Evolutionary conservation across 768 basidiomycete species (phyloP).

Genomic region (Kwoniella europaea): DNA sequence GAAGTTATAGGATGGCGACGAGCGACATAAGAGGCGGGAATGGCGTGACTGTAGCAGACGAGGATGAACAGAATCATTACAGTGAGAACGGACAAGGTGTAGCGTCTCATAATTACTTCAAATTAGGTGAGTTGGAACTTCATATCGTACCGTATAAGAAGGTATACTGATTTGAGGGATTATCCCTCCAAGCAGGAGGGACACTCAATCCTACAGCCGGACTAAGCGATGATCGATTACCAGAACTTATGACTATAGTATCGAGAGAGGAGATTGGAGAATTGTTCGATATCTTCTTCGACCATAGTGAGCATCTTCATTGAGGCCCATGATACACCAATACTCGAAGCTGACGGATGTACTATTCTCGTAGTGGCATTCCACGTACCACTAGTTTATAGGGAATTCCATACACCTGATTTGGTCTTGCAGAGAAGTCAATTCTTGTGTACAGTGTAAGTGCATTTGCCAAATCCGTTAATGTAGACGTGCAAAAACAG

Average conservation of each 20-base stretch:
- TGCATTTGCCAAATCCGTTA: conserved; percentile 61
- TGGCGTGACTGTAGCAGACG: conserved; percentile 16
- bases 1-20: conserved; percentile 39
- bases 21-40: conserved; percentile 59
- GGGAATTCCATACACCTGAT: conserved; percentile 88
- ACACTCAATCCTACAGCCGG: conserved; percentile 61
- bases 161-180: neutral
- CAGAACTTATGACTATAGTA: conserved; percentile 90
- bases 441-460: conserved; percentile 82
- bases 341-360: too few species aligned
- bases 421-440: conserved; percentile 93
- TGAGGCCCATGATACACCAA: too few species aligned
- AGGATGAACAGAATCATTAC: conserved; percentile 20
- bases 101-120: conserved; percentile 93
- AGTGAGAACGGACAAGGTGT: conserved; percentile 54
- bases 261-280: conserved; percentile 86
- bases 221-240: conserved; percentile 75
- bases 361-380: conserved; percentile 48
- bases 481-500: neutral
- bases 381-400: conserved; percentile 80
- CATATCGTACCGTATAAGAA: neutral
- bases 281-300: conserved; percentile 75
- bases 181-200: conserved; percentile 1
- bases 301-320: conserved; percentile 48
- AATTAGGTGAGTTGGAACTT: conserved; percentile 68